A percentile compares a stretch with the other conserved stretches of the same genome.
Evolutionary conservation across 768 basidiomycete genomes (phyloP).

Genomic region (Mycena galopus): DNA sequence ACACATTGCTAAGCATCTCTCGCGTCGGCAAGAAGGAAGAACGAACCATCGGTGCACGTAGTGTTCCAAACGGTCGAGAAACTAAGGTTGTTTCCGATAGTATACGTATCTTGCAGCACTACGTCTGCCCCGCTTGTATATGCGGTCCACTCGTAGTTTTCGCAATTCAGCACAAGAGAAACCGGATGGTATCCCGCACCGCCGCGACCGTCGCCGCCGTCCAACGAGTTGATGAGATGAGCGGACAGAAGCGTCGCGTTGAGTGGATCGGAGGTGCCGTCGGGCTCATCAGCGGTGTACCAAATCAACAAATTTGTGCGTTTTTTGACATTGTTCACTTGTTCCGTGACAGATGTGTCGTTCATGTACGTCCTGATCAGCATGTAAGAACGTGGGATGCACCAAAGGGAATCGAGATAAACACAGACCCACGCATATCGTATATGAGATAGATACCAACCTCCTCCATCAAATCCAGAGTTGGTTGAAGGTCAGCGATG

Average conservation of each 20-base stretch:
- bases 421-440: constrained; percentile 75
- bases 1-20: not conserved
- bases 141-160: constrained; percentile 72
- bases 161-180: constrained; percentile 73
- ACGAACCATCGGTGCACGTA: constrained; percentile 60
- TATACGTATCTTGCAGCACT: constrained; percentile 76
- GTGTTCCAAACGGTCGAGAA: constrained; percentile 74
- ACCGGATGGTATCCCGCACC: constrained; percentile 75
- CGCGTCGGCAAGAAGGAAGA: not conserved
- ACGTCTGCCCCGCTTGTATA: constrained; percentile 78
- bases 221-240: constrained; percentile 69
- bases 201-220: constrained; percentile 62
- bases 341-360: constrained; percentile 67
- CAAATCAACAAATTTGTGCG: constrained; percentile 76
- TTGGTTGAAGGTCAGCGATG: constrained; percentile 65
- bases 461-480: constrained; percentile 80
- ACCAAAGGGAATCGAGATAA: not conserved
- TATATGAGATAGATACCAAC: constrained; percentile 83
- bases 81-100: constrained; percentile 72
- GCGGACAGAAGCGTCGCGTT: constrained; percentile 67
- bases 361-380: constrained; percentile 72
- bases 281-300: constrained; percentile 80
- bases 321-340: constrained; percentile 78
- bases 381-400: constrained; percentile 18
- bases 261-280: constrained; percentile 71